Base-by-base conservation (phyloP, 2,329 filamentous ascomycete species). In the Cordyceps farinosa region DNA sequence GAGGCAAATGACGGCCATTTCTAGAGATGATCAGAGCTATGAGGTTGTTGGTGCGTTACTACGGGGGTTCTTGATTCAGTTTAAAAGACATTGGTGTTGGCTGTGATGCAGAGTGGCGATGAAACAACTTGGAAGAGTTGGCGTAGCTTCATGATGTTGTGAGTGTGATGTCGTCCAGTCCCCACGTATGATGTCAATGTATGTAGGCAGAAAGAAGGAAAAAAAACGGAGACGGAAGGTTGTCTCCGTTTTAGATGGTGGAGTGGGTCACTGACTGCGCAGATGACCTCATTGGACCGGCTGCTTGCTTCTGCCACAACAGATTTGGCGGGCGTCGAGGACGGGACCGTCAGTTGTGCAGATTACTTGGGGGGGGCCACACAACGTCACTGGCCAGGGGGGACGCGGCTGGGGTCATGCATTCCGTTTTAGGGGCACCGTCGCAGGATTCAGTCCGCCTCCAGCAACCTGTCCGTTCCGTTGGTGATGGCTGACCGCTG, bases 31-130 rank as follows among this genome's bases (percentile, higher is more conserved):
- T 59, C 56, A 51, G 45, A 1, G 42, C 42, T 9, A 17, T 40
- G 38, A 22, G 42, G 48, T 53, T 61, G 34, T 27, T 51, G 44
- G n/a, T 38, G 22, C 6, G 29, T 10, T 34, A 13, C 17, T 56
- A 10, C 13, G 22, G 53, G 3, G 11, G 27, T 50, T 50, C 11
- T 5, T 17, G 30, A 34, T 51, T 51, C 29, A 51, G 48, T 32
- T 51, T 32, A 8, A 30, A 13, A 15, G 30, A 32, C n/a, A 36
- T 9, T 22, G 15, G n/a, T 61, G 58, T 54, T 54, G 58, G 58
- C 38, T 45, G 36, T 61, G 50, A 61, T 61, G 58, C 50, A 61
- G 22, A 54, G 58, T 61, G 58, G 58, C 40, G 30, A 61, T 53
- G 13, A 36, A 40, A 9, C 5, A 13, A 10, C 51, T 40, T 36